These are phyloP conservation scores for Fusarium aywerte DNA, from an alignment of 2,329 filamentous ascomycete species.

Conservation along the genomic window DNA sequence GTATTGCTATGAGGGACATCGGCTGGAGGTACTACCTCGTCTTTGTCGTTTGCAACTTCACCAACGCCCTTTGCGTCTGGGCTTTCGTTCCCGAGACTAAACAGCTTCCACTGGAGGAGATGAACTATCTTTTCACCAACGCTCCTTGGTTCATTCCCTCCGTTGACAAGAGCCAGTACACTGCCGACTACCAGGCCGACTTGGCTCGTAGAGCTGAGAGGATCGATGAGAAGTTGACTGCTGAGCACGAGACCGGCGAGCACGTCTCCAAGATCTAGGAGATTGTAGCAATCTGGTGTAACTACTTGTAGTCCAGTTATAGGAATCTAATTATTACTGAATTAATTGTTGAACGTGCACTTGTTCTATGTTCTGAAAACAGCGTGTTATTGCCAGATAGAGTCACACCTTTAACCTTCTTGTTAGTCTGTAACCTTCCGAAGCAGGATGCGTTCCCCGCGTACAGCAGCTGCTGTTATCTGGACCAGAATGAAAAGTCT, in stretches of 20 bases:
- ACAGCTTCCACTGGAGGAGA: constrained; percentile 72
- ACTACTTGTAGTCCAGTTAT: background rate
- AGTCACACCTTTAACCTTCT: too few relatives aligned
- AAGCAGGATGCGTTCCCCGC: too few relatives aligned
- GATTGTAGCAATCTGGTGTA: background rate
- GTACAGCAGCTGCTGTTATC: too few relatives aligned
- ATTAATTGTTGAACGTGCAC: background rate
- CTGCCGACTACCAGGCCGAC: constrained; percentile 53
- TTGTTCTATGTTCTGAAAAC: too few relatives aligned
- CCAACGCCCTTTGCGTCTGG: constrained; percentile 65
- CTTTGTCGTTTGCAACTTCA: constrained; percentile 68
- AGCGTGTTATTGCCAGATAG: too few relatives aligned
- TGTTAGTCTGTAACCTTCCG: too few relatives aligned
- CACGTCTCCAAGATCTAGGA: constrained; percentile 3
- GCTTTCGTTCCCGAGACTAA: constrained; percentile 73
- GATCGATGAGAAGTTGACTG: constrained; percentile 20
- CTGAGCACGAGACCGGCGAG: constrained; percentile 18
- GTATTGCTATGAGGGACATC: constrained; percentile 53
- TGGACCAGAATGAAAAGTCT: too few relatives aligned
- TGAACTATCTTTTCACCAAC: constrained; percentile 73
- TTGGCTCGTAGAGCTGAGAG: constrained; percentile 64
- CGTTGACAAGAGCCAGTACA: constrained; percentile 16
- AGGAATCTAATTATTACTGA: background rate
- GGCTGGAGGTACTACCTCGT: constrained; percentile 62
- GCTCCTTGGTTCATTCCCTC: constrained; percentile 24